A percentile compares a stretch with the other conserved stretches of the same genome.
phyloP scores from a whole-genome alignment of 2,329 filamentous ascomycete genomes.

The Penicillium sp. region DNA sequence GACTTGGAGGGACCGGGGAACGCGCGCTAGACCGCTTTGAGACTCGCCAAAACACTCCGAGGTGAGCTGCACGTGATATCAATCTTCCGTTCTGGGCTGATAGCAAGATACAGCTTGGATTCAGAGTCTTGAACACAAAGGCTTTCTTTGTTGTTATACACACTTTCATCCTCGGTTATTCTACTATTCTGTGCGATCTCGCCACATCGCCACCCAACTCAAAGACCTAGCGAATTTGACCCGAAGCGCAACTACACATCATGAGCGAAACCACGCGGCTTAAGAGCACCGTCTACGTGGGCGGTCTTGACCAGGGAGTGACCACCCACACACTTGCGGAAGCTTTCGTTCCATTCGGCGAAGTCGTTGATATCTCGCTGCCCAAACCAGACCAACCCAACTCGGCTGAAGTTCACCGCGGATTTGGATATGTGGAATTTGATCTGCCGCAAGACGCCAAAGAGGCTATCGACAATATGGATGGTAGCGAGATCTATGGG shows the following conservation, averaged over 20 bases:
- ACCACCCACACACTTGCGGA: slow-evolving; percentile 75
- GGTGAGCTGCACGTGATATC: slow-evolving; percentile 36
- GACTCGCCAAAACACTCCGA: slow-evolving; percentile 37
- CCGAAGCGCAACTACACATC: slow-evolving; percentile 24
- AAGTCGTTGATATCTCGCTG: slow-evolving; percentile 86
- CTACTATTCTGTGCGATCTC: neutral
- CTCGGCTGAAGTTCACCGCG: slow-evolving; percentile 75
- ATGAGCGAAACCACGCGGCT: slow-evolving; percentile 83
- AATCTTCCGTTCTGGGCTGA: slow-evolving; percentile 19
- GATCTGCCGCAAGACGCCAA: slow-evolving; percentile 81
- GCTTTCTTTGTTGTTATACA: neutral
- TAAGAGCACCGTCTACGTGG: slow-evolving; percentile 90
- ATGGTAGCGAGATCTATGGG: slow-evolving; percentile 92
- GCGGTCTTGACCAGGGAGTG: slow-evolving; percentile 78
- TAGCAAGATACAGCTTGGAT: slow-evolving; percentile 7
- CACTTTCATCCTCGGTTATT: neutral
- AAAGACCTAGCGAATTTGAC: too few relatives aligned
- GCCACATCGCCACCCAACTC: neutral
- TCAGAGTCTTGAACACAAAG: neutral
- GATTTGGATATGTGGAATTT: slow-evolving; percentile 96
- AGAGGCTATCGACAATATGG: slow-evolving; percentile 99
- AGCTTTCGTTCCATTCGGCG: slow-evolving; percentile 94
- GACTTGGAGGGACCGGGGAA: slow-evolving; percentile 35
- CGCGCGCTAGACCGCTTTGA: slow-evolving; percentile 31
- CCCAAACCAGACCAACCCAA: slow-evolving; percentile 84